These are phyloP conservation scores for Parathielavia hyrcaniae DNA, from an alignment of 495 filamentous ascomycete species.

Conservation along the genomic window DNA sequence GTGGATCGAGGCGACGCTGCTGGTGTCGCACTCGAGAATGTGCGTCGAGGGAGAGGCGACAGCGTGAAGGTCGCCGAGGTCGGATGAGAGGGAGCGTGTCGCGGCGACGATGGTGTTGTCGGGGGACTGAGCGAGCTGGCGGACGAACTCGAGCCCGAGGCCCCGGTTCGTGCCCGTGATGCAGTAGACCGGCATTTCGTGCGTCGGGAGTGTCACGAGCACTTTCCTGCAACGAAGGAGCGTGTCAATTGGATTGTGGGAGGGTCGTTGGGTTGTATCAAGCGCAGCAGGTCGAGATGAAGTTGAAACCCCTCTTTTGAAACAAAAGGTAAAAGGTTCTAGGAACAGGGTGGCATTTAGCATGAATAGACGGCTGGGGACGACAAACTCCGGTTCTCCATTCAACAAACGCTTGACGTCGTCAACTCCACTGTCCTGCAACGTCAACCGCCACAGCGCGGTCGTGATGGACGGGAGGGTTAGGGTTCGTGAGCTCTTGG, in stretches of 20 bases:
- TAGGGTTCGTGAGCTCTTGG: not conserved
- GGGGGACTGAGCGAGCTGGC: constrained; percentile 41
- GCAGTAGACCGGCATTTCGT: constrained; percentile 47
- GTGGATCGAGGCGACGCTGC: constrained; percentile 31
- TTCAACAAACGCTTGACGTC: not conserved
- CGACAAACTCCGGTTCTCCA: not conserved
- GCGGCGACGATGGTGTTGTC: constrained; percentile 48
- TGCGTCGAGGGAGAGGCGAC: constrained; percentile 32
- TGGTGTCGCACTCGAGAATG: constrained; percentile 42
- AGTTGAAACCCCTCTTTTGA: not conserved
- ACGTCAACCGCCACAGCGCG: not conserved
- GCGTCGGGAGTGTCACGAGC: too few relatives aligned
- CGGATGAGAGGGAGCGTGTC: constrained; percentile 37
- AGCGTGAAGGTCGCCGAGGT: constrained; percentile 30
- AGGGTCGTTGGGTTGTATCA: not conserved
- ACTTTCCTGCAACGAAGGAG: too few relatives aligned
- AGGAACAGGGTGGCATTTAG: not conserved
- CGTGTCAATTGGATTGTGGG: not conserved
- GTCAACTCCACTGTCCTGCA: constrained; percentile 4
- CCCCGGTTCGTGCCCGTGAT: constrained; percentile 54
- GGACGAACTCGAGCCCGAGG: constrained; percentile 50
- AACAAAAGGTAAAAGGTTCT: too few relatives aligned
- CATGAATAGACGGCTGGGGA: not conserved
- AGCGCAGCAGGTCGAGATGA: not conserved
- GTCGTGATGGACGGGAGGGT: not conserved